These are phyloP conservation scores for Narthecium ossifragum DNA, from an alignment of 106 monocot species.

Conservation along the genomic window DNA sequence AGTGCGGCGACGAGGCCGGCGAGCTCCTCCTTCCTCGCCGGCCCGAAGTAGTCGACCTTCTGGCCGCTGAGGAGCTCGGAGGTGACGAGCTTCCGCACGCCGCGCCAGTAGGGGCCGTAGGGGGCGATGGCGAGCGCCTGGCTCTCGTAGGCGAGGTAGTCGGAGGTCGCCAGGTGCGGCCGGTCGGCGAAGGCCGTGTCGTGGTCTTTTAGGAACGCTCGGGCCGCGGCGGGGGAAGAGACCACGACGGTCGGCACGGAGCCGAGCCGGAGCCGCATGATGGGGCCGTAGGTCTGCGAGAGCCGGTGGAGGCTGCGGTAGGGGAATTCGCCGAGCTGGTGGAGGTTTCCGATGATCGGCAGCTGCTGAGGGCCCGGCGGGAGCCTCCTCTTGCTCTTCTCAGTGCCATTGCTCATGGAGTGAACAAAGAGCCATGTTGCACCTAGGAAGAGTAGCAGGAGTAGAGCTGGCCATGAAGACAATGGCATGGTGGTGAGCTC, in stretches of 20 bases:
- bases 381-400: background rate
- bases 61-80: conserved; percentile 27
- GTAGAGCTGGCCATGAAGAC: no score
- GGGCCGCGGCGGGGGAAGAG: conserved; percentile 6
- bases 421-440: no score
- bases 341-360: conserved; percentile 34
- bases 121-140: conserved; percentile 32
- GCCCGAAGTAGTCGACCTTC: conserved; percentile 16
- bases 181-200: conserved; percentile 25
- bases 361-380: conserved; percentile 21
- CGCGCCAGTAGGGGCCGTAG: conserved; percentile 35
- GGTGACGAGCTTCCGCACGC: conserved; percentile 19
- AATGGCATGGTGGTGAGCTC: no score
- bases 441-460: no score
- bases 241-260: conserved; percentile 10
- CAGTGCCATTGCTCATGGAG: no score
- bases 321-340: conserved; percentile 7
- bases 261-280: conserved; percentile 23
- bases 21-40: conserved; percentile 9
- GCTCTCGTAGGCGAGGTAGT: conserved; percentile 23
- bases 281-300: conserved; percentile 25
- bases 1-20: conserved; percentile 7
- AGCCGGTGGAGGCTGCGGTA: conserved; percentile 7
- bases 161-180: conserved; percentile 2
- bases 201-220: conserved; percentile 22